A percentile compares a stretch with the other conserved stretches of the same genome.
Evolutionary conservation across 2,329 filamentous ascomycete species (phyloP).

Genomic region (Tolypocladium inflatum): DNA sequence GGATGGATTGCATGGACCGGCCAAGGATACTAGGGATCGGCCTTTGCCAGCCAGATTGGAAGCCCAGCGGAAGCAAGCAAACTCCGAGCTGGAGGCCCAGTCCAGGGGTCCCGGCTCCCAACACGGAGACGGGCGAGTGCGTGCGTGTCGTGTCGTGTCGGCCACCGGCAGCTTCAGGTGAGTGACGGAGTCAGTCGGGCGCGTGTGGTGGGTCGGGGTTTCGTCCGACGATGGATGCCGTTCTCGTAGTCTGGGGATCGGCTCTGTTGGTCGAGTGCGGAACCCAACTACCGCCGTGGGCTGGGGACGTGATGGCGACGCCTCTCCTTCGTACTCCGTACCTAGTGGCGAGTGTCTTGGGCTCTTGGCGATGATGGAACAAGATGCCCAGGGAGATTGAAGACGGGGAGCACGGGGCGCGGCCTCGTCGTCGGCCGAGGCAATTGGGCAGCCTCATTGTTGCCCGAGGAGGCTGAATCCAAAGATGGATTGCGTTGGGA

Average conservation of each 20-base stretch:
- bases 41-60: neutral
- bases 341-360: neutral
- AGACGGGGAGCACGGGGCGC: neutral
- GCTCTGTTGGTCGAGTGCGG: neutral
- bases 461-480: neutral
- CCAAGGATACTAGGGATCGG: neutral
- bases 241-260: neutral
- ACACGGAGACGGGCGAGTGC: neutral
- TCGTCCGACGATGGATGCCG: neutral
- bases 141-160: neutral
- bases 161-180: neutral
- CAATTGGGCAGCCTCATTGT: neutral
- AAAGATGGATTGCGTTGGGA: neutral
- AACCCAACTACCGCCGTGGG: neutral
- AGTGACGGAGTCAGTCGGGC: neutral
- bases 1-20: slow-evolving; percentile 4
- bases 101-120: neutral
- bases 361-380: neutral
- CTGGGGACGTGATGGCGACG: neutral
- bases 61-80: neutral
- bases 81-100: neutral
- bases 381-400: neutral
- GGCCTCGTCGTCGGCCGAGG: neutral
- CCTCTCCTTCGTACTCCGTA: too few species aligned
- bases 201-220: neutral